Evolutionary conservation across 179 eudicot genomes (phyloP).

Genomic region (Gypsophila paniculata): DNA sequence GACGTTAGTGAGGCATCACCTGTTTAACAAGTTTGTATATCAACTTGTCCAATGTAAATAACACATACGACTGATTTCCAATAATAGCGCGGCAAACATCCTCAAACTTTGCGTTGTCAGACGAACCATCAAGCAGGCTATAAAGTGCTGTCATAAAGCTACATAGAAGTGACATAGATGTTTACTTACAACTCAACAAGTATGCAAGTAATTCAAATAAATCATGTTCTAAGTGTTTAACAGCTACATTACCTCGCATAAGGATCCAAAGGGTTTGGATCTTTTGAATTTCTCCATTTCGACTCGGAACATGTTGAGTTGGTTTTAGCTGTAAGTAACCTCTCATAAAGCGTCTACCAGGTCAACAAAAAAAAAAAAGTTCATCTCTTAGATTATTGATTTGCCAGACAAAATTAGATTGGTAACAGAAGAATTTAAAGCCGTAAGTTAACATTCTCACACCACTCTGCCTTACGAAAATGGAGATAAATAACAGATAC

Average conservation of each 20-base stretch:
- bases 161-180: constrained; percentile 21
- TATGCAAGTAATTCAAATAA: constrained; percentile 4
- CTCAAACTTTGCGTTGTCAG: constrained; percentile 74
- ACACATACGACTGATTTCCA: constrained; percentile 80
- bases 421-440: background rate
- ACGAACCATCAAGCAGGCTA: constrained; percentile 73
- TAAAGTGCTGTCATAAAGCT: constrained; percentile 64
- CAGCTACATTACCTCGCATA: constrained; percentile 57
- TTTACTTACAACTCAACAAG: background rate
- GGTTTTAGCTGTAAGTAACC: constrained; percentile 68
- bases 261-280: constrained; percentile 48
- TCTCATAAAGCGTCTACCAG: constrained; percentile 63
- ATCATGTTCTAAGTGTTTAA: constrained; percentile 1
- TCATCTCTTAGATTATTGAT: background rate
- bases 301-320: constrained; percentile 50
- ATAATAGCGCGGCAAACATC: constrained; percentile 72
- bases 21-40: constrained; percentile 80
- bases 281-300: constrained; percentile 58
- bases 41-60: constrained; percentile 82
- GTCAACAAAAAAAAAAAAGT: constrained; percentile 10
- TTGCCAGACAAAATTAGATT: background rate
- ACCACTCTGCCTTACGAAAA: background rate
- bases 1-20: constrained; percentile 29
- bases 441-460: background rate
- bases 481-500: background rate